Base-by-base conservation (phyloP, 2,329 filamentous ascomycete species). In the Pseudogymnoascus sp. region DNA sequence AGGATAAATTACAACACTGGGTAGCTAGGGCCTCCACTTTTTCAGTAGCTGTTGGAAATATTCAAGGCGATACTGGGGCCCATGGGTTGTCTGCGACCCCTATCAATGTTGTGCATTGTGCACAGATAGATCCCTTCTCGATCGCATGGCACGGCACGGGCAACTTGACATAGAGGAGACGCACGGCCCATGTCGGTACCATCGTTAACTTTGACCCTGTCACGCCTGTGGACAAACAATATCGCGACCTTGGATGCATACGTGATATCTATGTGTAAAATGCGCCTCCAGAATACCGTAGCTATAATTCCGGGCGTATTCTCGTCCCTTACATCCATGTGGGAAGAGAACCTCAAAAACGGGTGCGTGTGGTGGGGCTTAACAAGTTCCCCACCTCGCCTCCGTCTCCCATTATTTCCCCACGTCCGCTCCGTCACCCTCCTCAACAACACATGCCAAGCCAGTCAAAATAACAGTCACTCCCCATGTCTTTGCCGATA, bases 401-500 rank as follows among this genome's bases (percentile, higher is more conserved):
- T 47, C 41, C 41, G 41, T 5, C 41, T 16, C 41, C 37, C n/a
- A 14, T 4, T 39, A 34, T 6, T 47, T 60, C 58, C 34, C 58
- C 58, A 60, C 58, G 22, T 47, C 28, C 43, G 7, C 58, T 60
- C 58, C 58, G 58, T 2, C 37, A 18, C 18, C 7, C 58, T 22
- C n/a, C 20, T 30, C 43, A 7, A 30, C 34, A 30, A 25, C 35
- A 30, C 6, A 32, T 12, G 8, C 37, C 37, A 47, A 47, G 4
- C n/a, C 22, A 18, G 2, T 28, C 22, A 11, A 28, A 30, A 20
- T 12, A 22, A 38, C 4, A 18, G 22, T 4, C 16, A 34, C 4
- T 35, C 14, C 58, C 58, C 37, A 60, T 60, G 58, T 43, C 58
- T 47, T 60, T 25, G 22, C 37, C 58, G 22, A 7, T 47, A 60